These are phyloP conservation scores for Capsicum rhomboideum DNA, from an alignment of 257 asterid genomes.

Conservation along the genomic window DNA sequence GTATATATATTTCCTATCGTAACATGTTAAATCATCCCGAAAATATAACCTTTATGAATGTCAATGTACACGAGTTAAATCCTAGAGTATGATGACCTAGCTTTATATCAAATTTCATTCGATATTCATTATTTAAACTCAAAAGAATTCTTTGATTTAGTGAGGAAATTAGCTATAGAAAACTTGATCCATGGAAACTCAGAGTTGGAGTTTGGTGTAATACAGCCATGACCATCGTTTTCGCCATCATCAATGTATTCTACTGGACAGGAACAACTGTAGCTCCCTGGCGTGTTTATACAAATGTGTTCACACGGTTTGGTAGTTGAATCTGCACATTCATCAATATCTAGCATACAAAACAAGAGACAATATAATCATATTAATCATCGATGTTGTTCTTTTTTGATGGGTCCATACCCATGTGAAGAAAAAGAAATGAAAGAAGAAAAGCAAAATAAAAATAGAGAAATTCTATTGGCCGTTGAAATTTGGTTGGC, in stretches of 20 bases:
- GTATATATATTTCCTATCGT: too few species aligned
- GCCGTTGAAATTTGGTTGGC: too few species aligned
- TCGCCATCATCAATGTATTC: slow-evolving; percentile 48
- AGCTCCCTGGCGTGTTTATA: slow-evolving; percentile 30
- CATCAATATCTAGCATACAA: slow-evolving; percentile 31
- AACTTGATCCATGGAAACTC: slow-evolving; percentile 38
- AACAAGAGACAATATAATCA: neutral
- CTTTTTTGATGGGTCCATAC: too few species aligned
- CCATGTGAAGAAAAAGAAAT: too few species aligned
- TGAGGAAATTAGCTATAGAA: slow-evolving; percentile 16
- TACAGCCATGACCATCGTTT: slow-evolving; percentile 38
- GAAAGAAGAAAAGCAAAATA: too few species aligned
- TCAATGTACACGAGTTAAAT: neutral
- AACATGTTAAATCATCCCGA: too few species aligned
- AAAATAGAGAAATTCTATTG: too few species aligned
- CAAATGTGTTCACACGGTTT: slow-evolving; percentile 26
- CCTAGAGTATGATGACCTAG: neutral
- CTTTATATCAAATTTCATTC: neutral
- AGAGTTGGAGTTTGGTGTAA: slow-evolving; percentile 3
- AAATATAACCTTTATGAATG: too few species aligned
- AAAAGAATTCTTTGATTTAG: neutral
- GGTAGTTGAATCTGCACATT: slow-evolving; percentile 23
- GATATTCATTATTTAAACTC: too few species aligned
- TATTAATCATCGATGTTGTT: neutral
- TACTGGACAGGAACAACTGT: slow-evolving; percentile 43